Base-by-base conservation (phyloP, 2,329 filamentous ascomycete species). In the Botrytis fragariae region DNA sequence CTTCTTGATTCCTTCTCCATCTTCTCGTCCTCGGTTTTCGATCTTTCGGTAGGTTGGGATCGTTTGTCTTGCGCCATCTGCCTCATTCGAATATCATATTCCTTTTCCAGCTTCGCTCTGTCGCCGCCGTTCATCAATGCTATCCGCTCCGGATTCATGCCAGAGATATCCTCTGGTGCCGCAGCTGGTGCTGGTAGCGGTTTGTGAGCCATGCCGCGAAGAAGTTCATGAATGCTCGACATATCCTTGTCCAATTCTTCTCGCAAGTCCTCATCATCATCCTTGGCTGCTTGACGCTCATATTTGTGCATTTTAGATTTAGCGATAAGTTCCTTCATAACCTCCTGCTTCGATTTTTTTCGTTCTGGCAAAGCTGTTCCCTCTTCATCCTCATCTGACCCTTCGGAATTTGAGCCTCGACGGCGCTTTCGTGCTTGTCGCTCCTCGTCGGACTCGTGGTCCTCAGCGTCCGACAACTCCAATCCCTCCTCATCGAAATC, bases 251-350 rank as follows among this genome's bases (percentile, higher is more conserved):
- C 94, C 25, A 99, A 86, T 81, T 95, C 90, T 74, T 91, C 91
- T 74, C 94, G 88, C 71, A 98, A 83, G 77, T 97, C 95, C 69
- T 97, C 94, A 78, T 99, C 96, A 68, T 96, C 94, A 75, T 98
- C 96, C 80, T 97, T 98, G 42, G 90, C 90, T 74, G 93, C 91
- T 83, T 99, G 96, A 59, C 96, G 90, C 83, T 98, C 95, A 80
- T 95, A 95, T 83, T 97, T 98, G 87, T 98, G 89, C 75, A 93
- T 87, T 81, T 99, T 99, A 1, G 95, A 98, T 83, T 99, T 99
- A 74, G 95, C 93, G 77, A 99, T 98, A 75, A 99, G 88, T 82
- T 99, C 97, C 79, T 97, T 92, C 93, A 98, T 98, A 68, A 99
- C 93, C 82, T 99, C 96, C 71, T 96, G 93, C 84, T 98, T 98